Conservation (phyloP, 176 grass and related monocot genomes). For the Leersia perrieri region DNA sequence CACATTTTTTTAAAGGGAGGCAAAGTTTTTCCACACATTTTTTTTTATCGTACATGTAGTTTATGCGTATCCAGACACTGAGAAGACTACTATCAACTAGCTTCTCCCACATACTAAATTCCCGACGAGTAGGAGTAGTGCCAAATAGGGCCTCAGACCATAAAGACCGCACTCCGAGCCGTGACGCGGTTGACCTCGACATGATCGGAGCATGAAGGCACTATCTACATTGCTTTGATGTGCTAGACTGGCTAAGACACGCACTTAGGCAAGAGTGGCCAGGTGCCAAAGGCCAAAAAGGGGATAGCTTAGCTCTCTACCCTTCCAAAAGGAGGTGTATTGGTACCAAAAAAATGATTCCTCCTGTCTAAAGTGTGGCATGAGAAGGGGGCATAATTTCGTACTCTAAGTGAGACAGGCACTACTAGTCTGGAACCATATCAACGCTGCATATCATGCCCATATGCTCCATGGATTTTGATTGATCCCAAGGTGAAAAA, state of each 20-base stretch:
- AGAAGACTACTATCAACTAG: no score
- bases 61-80: no score
- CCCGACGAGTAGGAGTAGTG: neutral
- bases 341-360: slow-evolving; percentile 35
- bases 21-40: neutral
- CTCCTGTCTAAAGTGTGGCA: slow-evolving; percentile 35
- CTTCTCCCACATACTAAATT: neutral
- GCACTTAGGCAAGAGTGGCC: neutral
- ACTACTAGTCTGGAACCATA: slow-evolving; percentile 35
- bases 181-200: neutral
- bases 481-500: neutral
- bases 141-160: neutral
- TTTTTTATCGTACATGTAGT: no score
- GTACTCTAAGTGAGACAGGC: slow-evolving; percentile 28
- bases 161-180: neutral
- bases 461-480: neutral
- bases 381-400: neutral
- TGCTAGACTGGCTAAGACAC: slow-evolving; percentile 13
- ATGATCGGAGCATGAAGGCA: neutral
- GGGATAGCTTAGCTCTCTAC: neutral
- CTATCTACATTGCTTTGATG: neutral
- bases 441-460: neutral
- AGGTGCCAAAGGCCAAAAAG: neutral
- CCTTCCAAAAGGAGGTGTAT: neutral
- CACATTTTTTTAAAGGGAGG: no score